These are phyloP conservation scores for Podila verticillata DNA, from an alignment of 192 early-diverging fungal genomes.

Conservation along the genomic window DNA sequence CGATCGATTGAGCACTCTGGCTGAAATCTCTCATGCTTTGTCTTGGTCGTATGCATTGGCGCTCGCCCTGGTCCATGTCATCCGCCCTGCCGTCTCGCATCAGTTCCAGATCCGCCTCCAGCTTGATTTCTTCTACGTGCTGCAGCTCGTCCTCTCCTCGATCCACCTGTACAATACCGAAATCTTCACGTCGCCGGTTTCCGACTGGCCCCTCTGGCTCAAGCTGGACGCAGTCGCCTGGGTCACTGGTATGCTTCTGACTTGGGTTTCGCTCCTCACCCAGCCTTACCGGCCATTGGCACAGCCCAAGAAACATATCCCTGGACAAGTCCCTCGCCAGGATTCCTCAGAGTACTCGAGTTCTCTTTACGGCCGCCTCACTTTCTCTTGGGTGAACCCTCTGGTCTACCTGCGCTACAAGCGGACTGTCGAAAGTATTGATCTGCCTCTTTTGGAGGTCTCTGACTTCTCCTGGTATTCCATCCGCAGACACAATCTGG, in stretches of 20 bases:
- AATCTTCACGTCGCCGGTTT: not conserved
- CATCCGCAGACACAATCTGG: not conserved
- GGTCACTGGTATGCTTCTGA: not conserved
- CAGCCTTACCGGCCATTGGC: not conserved
- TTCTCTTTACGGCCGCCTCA: constrained; percentile 36
- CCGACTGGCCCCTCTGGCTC: constrained; percentile 1
- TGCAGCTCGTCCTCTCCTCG: not conserved
- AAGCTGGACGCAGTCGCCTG: not conserved
- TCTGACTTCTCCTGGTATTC: constrained; percentile 45
- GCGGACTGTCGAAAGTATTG: constrained; percentile 62
- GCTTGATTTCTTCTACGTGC: constrained; percentile 12
- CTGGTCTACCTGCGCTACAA: constrained; percentile 59
- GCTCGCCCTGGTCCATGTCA: not conserved
- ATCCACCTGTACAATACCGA: not conserved
- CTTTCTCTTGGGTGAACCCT: constrained; percentile 48
- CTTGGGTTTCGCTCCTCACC: constrained; percentile 10
- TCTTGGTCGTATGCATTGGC: constrained; percentile 12
- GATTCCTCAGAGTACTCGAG: constrained; percentile 30
- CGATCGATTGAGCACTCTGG: not conserved
- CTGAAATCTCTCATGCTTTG: not conserved
- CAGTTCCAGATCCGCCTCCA: constrained; percentile 16
- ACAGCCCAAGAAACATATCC: constrained; percentile 1
- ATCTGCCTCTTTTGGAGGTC: constrained; percentile 66
- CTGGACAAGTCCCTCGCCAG: constrained; percentile 22
- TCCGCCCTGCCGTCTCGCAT: not conserved